Percentiles rank a stretch among this genome's conserved stretches.
Evolutionary conservation across 2,329 filamentous ascomycete species (phyloP).

Genomic region (Dothistroma pini): DNA sequence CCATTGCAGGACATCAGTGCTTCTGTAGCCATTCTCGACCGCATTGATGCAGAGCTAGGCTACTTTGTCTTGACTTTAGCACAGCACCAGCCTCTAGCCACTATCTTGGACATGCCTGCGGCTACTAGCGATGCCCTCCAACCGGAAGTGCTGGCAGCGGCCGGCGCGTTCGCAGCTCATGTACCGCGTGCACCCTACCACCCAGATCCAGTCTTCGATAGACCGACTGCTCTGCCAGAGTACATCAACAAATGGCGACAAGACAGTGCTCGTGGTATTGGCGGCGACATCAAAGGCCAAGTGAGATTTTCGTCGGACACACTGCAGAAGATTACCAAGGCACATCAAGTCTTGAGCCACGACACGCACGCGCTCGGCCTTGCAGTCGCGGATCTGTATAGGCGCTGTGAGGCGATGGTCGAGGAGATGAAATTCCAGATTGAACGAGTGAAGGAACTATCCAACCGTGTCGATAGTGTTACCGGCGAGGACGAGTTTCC

Average conservation of each 20-base stretch:
- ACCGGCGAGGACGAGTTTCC: conserved; percentile 53
- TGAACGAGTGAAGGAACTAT: conserved; percentile 61
- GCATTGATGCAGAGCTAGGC: conserved; percentile 47
- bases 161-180: conserved; percentile 41
- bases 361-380: conserved; percentile 67
- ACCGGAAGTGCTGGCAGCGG: conserved; percentile 18
- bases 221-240: conserved; percentile 52
- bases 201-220: conserved; percentile 56
- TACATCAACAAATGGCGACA: conserved; percentile 36
- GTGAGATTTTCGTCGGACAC: conserved; percentile 68
- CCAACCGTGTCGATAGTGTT: conserved; percentile 63
- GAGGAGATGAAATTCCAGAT: conserved; percentile 66
- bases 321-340: conserved; percentile 66
- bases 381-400: conserved; percentile 70
- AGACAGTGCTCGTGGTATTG: conserved; percentile 16
- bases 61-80: conserved; percentile 53
- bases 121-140: conserved; percentile 55
- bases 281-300: conserved; percentile 61
- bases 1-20: conserved; percentile 33
- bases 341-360: conserved; percentile 65
- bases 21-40: conserved; percentile 53
- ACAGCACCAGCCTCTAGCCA: conserved; percentile 40
- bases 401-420: conserved; percentile 65
- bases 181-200: conserved; percentile 56
- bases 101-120: conserved; percentile 50